phyloP scores from a whole-genome alignment of 202 grass and related monocot species.

The Brachypodium distachyon region DNA sequence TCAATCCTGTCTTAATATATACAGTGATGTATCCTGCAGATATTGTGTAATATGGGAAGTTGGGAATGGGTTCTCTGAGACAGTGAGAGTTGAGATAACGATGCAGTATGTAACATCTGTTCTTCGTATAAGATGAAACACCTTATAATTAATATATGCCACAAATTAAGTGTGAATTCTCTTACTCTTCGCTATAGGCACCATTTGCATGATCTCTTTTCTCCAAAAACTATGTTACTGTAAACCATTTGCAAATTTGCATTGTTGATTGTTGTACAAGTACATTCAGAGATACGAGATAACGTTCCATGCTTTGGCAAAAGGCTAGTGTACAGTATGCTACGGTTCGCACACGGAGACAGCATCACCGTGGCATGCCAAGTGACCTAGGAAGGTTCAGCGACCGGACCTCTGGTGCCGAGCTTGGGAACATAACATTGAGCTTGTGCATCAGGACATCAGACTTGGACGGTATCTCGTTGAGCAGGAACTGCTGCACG shows the following conservation, averaged over 20 bases:
- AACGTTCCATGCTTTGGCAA: background rate
- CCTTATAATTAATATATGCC: background rate
- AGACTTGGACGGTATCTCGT: conserved; percentile 87
- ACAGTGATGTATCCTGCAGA: background rate
- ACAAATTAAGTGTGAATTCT: background rate
- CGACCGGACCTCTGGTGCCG: conserved; percentile 57
- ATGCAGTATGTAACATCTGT: background rate
- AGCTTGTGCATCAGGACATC: conserved; percentile 95
- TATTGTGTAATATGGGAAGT: background rate
- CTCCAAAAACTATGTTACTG: background rate
- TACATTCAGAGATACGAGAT: background rate
- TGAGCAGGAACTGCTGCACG: conserved; percentile 93
- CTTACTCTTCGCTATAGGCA: background rate
- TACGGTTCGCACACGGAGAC: conserved; percentile 4
- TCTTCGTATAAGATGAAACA: background rate
- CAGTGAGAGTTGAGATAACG: background rate
- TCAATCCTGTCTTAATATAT: background rate
- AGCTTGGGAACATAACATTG: conserved; percentile 87
- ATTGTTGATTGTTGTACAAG: background rate
- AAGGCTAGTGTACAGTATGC: conserved; percentile 16
- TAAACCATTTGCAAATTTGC: background rate
- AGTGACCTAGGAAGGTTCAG: conserved; percentile 53
- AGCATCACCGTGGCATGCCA: conserved; percentile 45
- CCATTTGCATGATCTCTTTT: background rate
- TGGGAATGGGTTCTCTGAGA: background rate